A percentile compares a stretch with the other conserved stretches of the same genome.
phyloP scores from a whole-genome alignment of 352 stramenopile species.

The Achlya hypogyna region DNA sequence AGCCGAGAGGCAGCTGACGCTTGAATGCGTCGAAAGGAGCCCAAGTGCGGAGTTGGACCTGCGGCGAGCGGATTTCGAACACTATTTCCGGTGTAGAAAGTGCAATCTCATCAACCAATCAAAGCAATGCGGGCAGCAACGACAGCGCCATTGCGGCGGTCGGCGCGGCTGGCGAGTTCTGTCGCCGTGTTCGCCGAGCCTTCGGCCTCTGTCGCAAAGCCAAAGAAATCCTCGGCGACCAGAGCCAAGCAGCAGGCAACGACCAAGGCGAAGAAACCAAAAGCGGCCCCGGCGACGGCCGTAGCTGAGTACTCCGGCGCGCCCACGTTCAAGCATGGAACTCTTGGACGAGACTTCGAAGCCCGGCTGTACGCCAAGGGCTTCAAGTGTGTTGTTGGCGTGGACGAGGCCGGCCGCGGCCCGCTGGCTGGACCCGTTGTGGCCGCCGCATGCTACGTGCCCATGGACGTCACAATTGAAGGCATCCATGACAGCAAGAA shows the following conservation, averaged over 20 bases:
- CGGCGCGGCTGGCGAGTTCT: background rate
- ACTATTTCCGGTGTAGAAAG: too few relatives aligned
- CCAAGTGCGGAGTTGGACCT: too few relatives aligned
- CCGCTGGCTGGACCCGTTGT: slow-evolving; percentile 89
- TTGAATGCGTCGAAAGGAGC: too few relatives aligned
- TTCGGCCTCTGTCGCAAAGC: too few relatives aligned
- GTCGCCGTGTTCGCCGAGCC: too few relatives aligned
- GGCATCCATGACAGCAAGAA: slow-evolving; percentile 95
- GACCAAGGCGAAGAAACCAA: background rate
- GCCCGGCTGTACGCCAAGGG: slow-evolving; percentile 26
- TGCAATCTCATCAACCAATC: too few relatives aligned
- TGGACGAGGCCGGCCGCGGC: slow-evolving; percentile 95
- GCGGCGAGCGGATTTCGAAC: too few relatives aligned
- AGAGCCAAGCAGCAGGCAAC: too few relatives aligned
- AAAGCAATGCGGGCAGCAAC: background rate
- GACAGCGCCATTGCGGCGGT: slow-evolving; percentile 4
- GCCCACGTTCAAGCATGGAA: slow-evolving; percentile 13
- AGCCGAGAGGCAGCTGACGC: too few relatives aligned
- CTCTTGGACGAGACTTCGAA: slow-evolving; percentile 15
- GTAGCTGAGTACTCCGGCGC: background rate
- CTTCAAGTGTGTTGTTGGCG: slow-evolving; percentile 81
- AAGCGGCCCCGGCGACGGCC: background rate
- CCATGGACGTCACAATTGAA: slow-evolving; percentile 63
- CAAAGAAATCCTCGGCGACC: background rate
- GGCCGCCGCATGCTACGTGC: slow-evolving; percentile 60